Evolutionary conservation across 2,329 filamentous ascomycete genomes (phyloP), one percentile per base, ranked within the genome.

Genomic region (Xenosphaeropsis pyriputrescens): DNA sequence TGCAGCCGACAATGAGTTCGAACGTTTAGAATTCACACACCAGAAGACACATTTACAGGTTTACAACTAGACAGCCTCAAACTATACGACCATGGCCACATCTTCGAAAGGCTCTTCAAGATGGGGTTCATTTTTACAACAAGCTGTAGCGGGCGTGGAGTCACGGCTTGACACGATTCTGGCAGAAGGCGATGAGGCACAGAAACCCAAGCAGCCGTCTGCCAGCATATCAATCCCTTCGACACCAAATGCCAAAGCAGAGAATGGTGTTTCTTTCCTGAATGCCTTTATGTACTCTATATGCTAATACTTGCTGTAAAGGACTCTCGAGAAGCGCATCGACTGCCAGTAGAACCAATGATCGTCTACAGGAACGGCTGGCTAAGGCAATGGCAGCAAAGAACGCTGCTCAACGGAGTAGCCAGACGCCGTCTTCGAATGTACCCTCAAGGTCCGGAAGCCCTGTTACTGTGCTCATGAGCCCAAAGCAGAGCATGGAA

Each of bases 61-160:
- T 26, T 26, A 26, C 22, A 3, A 9, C 22, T 26, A 26, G 22
- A 26, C 22, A 11, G 12, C 8, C 12, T 26, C 22, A 11, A 26
- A 26, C 7, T 26, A 40, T 39, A 12, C 18, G 35, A 39, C 18
- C 32, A 57, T 57, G 54, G 44, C 51, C 32, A 48, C 52, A 37
- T 47, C 52, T 19, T 34, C 41, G 18, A 56, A 60, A 39, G 47
- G 72, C 47, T 63, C 69, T 43, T 71, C 72, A 36, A 71, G 72
- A 74, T 86, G 82, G 82, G 81, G 79, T 34, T 76, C 75, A 22
- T 80, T 94, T 55, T 70, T 95, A 42, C 83, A 86, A 46, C 85
- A 89, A 59, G 88, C 89, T 45, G 85, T 96, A 43, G 86, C 88
- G 39, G 88, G 88, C 43, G 82, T 98, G 41, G 91, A 98, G 62